Conservation (phyloP, 768 basidiomycete genomes). For the Lactifluus subvellereus region DNA sequence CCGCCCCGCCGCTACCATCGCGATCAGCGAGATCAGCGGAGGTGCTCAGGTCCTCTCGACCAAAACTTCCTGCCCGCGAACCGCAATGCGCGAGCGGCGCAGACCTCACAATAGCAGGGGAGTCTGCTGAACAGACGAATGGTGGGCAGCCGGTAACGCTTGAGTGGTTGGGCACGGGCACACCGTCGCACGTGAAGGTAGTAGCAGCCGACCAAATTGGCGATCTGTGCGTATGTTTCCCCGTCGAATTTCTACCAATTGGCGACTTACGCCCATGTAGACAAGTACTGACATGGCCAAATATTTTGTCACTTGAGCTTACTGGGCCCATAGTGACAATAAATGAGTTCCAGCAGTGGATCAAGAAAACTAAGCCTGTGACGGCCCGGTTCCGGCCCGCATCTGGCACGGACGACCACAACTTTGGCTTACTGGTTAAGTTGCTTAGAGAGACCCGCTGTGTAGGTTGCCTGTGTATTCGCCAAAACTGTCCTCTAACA, state of each 20-base stretch:
- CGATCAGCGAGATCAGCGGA: neutral
- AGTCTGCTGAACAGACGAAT: neutral
- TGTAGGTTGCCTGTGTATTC: neutral
- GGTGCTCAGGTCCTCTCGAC: neutral
- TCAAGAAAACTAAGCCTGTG: conserved; percentile 4
- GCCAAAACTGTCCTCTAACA: neutral
- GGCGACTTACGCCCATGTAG: neutral
- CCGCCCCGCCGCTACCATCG: neutral
- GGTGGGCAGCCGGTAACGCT: neutral
- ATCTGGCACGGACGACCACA: conserved; percentile 7
- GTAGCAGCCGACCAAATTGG: neutral
- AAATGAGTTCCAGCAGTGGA: conserved; percentile 20
- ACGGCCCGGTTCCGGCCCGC: conserved; percentile 8
- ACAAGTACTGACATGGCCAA: conserved; percentile 18
- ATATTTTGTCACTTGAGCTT: conserved; percentile 10
- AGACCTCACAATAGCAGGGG: neutral
- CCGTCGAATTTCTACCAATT: neutral
- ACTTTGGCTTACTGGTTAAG: conserved; percentile 10
- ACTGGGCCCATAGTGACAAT: conserved; percentile 8
- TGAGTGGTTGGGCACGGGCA: neutral
- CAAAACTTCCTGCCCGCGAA: too few relatives aligned
- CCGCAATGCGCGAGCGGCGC: neutral
- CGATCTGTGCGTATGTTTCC: neutral
- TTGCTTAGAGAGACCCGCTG: conserved; percentile 16
- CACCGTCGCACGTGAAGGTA: neutral